Base-by-base conservation (phyloP, 2,329 filamentous ascomycete species). In the Scedosporium apiospermum region DNA sequence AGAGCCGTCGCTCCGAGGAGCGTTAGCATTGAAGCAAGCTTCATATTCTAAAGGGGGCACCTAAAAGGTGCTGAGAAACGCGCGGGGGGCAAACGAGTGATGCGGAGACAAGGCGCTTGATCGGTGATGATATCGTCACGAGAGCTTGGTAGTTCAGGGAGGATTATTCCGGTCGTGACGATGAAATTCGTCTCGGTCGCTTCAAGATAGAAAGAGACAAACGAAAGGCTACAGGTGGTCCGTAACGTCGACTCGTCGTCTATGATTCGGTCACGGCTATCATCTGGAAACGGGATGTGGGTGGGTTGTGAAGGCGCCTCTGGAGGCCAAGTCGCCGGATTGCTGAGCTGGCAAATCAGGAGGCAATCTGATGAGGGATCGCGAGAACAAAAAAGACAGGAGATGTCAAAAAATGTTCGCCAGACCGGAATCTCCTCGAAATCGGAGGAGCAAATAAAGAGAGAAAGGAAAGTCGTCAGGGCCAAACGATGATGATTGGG, bases 1-100 rank as follows among this genome's bases (percentile, higher is more conserved):
- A 78, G 67, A 58, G 74, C 72, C 61, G 75, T 73, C 41, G 75
- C 75, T 72, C 79, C 76, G 64, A 84, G 72, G 60, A 84, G 70
- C 67, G 82, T 72, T 64, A 80, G 71, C 62, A 78, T 68, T 60
- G 74, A 73, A 62, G 72, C 71, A 66, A 80, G 71, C 74, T 76
- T 77, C 79, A 81, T 81, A 70, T n/a, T 64, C 57, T 42, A 26
- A 44, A 62, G 63, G 2, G 49, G 12, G 59, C 27, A 27, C 58
- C 26, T n/a, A 7, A 18, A 51, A 34, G 34, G 26, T 46, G 27
- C 26, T 34, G 34, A n/a, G 7, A 53, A 6, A 12, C 23, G 44
- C 12, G 21, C 21, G 7, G 26, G 10, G 44, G 26, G 27, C n/a
- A 41, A 26, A 61, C 3, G 58, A 61, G 26, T 16, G 58, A 6